Percentiles rank a stretch among this genome's conserved stretches.
Conservation (phyloP, 169 alveolate genomes). For the Amoebophrya sp. region DNA sequence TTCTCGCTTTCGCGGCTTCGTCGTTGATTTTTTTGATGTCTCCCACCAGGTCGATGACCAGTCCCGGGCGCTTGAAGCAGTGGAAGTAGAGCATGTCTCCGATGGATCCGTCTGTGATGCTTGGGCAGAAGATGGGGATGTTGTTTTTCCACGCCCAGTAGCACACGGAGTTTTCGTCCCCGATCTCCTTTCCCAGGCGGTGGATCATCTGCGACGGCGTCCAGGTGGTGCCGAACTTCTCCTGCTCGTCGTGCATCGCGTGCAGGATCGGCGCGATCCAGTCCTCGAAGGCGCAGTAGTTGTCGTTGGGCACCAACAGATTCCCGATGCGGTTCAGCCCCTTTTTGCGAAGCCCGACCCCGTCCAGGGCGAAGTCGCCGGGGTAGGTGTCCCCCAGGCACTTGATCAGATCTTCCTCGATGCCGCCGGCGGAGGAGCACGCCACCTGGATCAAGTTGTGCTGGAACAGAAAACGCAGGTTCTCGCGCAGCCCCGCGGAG, state of each 20-base stretch:
- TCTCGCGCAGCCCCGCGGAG: slow-evolving; percentile 88
- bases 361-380: slow-evolving; percentile 83
- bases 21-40: slow-evolving; percentile 88
- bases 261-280: slow-evolving; percentile 91
- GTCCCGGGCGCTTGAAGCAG: slow-evolving; percentile 72
- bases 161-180: slow-evolving; percentile 83
- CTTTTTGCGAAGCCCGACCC: slow-evolving; percentile 73
- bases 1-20: slow-evolving; percentile 72
- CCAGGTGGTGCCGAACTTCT: slow-evolving; percentile 52
- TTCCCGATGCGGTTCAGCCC: slow-evolving; percentile 97
- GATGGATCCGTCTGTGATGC: slow-evolving; percentile 97
- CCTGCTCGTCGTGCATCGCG: slow-evolving; percentile 79
- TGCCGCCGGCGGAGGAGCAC: slow-evolving; percentile 97
- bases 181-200: slow-evolving; percentile 86
- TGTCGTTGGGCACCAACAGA: slow-evolving; percentile 89
- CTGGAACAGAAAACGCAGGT: background rate
- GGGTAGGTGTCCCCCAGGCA: slow-evolving; percentile 80
- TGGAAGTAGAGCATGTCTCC: slow-evolving; percentile 85
- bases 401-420: slow-evolving; percentile 98
- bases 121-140: slow-evolving; percentile 98
- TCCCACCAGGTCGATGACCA: slow-evolving; percentile 80
- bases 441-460: slow-evolving; percentile 49
- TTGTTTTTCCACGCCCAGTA: slow-evolving; percentile 96
- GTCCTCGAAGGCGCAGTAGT: slow-evolving; percentile 89
- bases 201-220: slow-evolving; percentile 75